Evolutionary conservation across 345 rosid species (phyloP), one percentile per base, ranked within the genome.

Genomic region (Arabis alpina): DNA sequence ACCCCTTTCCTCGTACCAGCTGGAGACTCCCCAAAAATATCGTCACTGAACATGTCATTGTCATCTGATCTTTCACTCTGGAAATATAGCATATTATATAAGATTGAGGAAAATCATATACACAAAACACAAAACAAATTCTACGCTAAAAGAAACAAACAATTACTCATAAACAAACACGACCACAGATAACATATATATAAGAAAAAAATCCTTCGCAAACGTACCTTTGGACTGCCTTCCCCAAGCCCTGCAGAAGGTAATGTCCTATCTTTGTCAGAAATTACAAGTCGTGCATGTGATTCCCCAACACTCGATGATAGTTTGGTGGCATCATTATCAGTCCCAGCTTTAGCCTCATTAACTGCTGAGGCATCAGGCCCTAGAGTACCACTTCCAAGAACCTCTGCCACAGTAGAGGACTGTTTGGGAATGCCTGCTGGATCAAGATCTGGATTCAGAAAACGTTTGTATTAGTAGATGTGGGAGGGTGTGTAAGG

Each of bases 21-120:
- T 9, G 96, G 98, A 6, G 98, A 85, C 76, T 92, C 94, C 39
- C 92, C 96, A 78, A 89, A 92, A 44, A 92, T 87, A 66, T 92
- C 96, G 76, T 87, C 98, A 72, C 78, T 81, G 64, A 81, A 85
- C 64, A 80, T 80, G 70, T 84, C 87, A 50, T 68, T 80, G 70
- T 84, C 87, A 50, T 68, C 85, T 47, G 82, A 87, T 65, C 82
- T 69, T 82, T 89, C 96, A 80, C 91, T 84, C 96, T 91, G 86
- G 73, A 68, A 63, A 83, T 50, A 67, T 41, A 6, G 53, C 37
- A 24, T 24, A 34, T 19, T 11, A 8, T 42, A 61, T 48, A 64
- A 68, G 39, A 30, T 30, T 13, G 12, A 12, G 19, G 16, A 23
- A 59, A 6, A 59, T 41, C 10, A 5, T 10, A 59, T 12, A 7